Base-by-base conservation (phyloP, 352 stramenopile genomes). In the Globisporangium apiculatum region DNA sequence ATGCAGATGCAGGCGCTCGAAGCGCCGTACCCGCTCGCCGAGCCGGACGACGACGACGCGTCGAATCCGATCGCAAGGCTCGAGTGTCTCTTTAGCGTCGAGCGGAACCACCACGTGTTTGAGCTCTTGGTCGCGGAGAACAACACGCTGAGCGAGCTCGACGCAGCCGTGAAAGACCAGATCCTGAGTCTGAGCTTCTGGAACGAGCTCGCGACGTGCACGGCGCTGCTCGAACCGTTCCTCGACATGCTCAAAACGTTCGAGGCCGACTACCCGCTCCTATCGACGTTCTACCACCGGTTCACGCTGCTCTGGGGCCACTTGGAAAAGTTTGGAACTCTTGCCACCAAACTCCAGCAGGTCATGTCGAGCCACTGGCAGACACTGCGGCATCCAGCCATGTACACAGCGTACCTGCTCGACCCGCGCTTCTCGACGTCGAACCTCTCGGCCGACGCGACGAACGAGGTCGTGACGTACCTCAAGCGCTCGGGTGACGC, bases 351-450 rank as follows among this genome's bases (percentile, higher is more conserved):
- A 45, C 68, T 79, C 17, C 67, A 86, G 49, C 62, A 76, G 15
- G 72, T 87, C 55, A 76, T 91, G 58, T 78, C 73, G 9, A 59
- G 70, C 40, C 71, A 86, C 55, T 89, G 79, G 79, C 67, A 79
- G 36, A 57, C 48, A 15, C 73, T 89, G 48, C 73, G 78, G 31
- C 79, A 91, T 48, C 81, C 75, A 0, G 79, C 79, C 36, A 86
- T 87, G 65, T 89, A 89, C 69, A 86, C 75, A 37, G 81, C 81
- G 6, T 89, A 86, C 60, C 68, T 89, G 48, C 61, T 88, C n/a
- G 81, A 91, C 61, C 81, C 81, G n/a, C 69, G 81, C 10, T 91
- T 86, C 55, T 64, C 78, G 12, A 61, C 73, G 10, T 76, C 76
- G 40, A 75, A 64, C 24, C 67, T 91, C 7, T 73, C 73, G 35